A percentile compares a stretch with the other conserved stretches of the same genome.
Evolutionary conservation across 1,139 yeast genomes (phyloP).

Genomic region (Geotrichum citri-aurantii): DNA sequence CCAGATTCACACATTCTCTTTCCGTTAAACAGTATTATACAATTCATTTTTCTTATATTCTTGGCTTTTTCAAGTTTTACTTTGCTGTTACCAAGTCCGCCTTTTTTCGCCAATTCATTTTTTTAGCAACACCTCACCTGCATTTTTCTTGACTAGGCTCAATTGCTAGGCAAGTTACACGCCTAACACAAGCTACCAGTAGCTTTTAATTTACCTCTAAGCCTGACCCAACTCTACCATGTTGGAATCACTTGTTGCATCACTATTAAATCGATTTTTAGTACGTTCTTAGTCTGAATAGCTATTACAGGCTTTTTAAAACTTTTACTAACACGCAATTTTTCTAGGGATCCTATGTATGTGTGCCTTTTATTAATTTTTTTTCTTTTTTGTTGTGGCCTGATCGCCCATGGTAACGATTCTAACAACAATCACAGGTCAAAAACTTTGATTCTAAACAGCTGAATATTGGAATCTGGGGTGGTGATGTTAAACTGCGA

Average conservation of each 20-base stretch:
- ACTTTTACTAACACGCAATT: neutral
- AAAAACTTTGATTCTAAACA: slow-evolving; percentile 95
- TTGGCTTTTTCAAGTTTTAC: neutral
- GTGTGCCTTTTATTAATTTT: no score
- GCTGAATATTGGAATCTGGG: slow-evolving; percentile 92
- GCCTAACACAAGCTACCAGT: neutral
- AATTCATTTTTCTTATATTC: neutral
- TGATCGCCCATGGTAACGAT: neutral
- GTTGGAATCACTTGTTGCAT: slow-evolving; percentile 49
- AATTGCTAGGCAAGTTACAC: neutral
- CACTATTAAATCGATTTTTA: slow-evolving; percentile 43
- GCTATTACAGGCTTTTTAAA: neutral
- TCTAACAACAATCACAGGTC: slow-evolving; percentile 57
- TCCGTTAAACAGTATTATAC: neutral
- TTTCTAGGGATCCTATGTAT: slow-evolving; percentile 28
- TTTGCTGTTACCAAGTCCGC: neutral
- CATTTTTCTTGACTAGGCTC: neutral
- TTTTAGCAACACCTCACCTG: neutral
- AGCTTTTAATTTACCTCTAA: neutral
- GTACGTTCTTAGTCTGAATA: slow-evolving; percentile 29
- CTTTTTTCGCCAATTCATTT: neutral
- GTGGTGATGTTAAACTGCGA: slow-evolving; percentile 87
- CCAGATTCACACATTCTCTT: neutral
- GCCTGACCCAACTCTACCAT: slow-evolving; percentile 24
- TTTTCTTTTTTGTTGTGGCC: neutral